Evolutionary conservation across 331 rosid genomes (phyloP).

Genomic region (Telfairia occidentalis): DNA sequence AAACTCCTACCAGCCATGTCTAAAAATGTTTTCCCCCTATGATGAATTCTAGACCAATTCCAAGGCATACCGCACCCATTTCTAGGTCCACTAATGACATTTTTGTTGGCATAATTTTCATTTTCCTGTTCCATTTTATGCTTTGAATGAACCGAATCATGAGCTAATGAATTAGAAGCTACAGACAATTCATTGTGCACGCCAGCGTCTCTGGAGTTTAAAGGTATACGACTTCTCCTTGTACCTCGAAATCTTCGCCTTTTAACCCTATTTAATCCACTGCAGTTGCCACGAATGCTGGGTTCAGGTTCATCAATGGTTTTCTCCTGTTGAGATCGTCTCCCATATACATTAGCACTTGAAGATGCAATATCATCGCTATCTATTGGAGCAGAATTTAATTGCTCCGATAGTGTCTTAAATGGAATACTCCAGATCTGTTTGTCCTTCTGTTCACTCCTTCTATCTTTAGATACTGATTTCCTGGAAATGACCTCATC

Average conservation of each 20-base stretch:
- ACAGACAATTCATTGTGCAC: conserved; percentile 36
- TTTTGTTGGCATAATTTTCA: conserved; percentile 36
- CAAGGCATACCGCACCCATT: conserved; percentile 97
- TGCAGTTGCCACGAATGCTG: conserved; percentile 39
- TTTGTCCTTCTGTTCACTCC: conserved; percentile 57
- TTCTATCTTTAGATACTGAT: conserved; percentile 54
- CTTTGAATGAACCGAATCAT: conserved; percentile 44
- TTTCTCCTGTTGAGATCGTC: conserved; percentile 41
- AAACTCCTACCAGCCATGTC: conserved; percentile 94
- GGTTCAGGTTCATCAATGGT: conserved; percentile 45
- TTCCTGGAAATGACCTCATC: conserved; percentile 53
- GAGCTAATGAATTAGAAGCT: conserved; percentile 71
- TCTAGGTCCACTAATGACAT: conserved; percentile 73
- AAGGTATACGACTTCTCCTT: conserved; percentile 10
- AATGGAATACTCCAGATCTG: conserved; percentile 36
- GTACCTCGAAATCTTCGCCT: conserved; percentile 17
- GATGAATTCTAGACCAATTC: conserved; percentile 98
- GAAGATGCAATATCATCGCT: conserved; percentile 76
- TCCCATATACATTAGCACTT: conserved; percentile 48
- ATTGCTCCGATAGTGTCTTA: conserved; percentile 74
- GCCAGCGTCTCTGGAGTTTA: conserved; percentile 17
- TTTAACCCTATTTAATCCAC: conserved; percentile 15
- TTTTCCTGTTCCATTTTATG: conserved; percentile 52
- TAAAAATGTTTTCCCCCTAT: conserved; percentile 77
- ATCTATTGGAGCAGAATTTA: conserved; percentile 52